Conservation (phyloP, 306 rosid genomes). For the Acmispon strigosus region DNA sequence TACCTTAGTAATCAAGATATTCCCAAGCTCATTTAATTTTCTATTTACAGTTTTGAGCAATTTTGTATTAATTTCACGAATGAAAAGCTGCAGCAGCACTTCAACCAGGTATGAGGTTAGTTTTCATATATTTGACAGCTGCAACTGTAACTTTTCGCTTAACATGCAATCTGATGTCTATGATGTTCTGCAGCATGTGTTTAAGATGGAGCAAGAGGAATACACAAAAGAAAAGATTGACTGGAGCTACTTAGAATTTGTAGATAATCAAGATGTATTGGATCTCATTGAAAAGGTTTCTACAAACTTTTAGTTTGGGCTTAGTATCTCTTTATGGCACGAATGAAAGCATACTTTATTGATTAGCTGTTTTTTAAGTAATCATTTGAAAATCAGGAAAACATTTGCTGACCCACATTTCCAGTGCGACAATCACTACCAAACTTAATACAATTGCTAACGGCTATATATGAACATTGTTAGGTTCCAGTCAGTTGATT, state of each 20-base stretch:
- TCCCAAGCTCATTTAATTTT: slow-evolving; percentile 18
- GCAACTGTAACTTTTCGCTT: slow-evolving; percentile 24
- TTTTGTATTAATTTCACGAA: slow-evolving; percentile 83
- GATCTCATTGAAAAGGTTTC: slow-evolving; percentile 94
- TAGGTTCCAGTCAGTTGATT: background rate
- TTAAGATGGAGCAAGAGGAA: slow-evolving; percentile 93
- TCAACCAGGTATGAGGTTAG: slow-evolving; percentile 99
- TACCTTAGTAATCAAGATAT: slow-evolving; percentile 6
- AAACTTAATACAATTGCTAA: background rate
- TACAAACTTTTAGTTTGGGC: slow-evolving; percentile 7
- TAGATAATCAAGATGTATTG: slow-evolving; percentile 83
- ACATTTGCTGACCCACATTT: slow-evolving; percentile 9
- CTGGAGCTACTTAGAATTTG: slow-evolving; percentile 89
- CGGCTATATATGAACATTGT: slow-evolving; percentile 3
- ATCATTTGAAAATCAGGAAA: background rate
- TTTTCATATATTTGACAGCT: slow-evolving; percentile 46
- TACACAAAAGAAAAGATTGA: slow-evolving; percentile 72
- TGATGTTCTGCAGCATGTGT: slow-evolving; percentile 71
- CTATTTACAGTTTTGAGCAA: slow-evolving; percentile 81
- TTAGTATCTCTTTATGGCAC: background rate
- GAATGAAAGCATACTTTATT: background rate
- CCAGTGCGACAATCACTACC: background rate
- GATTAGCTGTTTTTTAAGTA: background rate
- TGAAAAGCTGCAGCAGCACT: slow-evolving; percentile 98
- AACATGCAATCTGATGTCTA: slow-evolving; percentile 31